Evolutionary conservation across 225 moss, liverwort and hornwort species (phyloP).

Genomic region (Thuidium tamariscinum): DNA sequence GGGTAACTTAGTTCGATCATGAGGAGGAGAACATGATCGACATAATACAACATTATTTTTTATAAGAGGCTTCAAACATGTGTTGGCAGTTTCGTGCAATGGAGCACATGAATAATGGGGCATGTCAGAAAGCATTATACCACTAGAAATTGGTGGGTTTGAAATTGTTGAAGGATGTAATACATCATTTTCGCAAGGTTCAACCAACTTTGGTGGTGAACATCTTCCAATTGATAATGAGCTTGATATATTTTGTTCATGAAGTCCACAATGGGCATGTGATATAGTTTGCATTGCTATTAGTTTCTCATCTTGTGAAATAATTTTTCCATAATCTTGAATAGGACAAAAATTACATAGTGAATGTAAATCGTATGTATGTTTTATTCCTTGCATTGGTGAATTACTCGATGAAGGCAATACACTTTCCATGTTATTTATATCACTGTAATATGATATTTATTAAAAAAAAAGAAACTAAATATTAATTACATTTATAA

Average conservation of each 20-base stretch:
- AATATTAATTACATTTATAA: too few species aligned
- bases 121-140: background rate
- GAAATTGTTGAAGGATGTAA: background rate
- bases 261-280: background rate
- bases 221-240: background rate
- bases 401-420: background rate
- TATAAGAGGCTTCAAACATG: background rate
- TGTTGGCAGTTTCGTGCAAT: background rate
- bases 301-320: background rate
- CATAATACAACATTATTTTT: background rate
- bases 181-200: background rate
- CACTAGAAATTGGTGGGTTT: background rate
- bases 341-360: constrained; percentile 3
- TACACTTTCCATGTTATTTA: background rate
- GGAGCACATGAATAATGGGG: background rate
- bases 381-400: background rate
- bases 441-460: background rate
- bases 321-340: background rate
- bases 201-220: background rate
- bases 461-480: background rate
- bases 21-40: constrained; percentile 5
- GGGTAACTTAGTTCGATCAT: background rate
- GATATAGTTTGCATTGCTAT: background rate
- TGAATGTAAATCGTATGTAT: background rate
- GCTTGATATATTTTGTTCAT: background rate